Percentiles rank a stretch among this genome's conserved stretches.
Conservation (phyloP, 305 asterid genomes). For the Fraxinus dipetala region DNA sequence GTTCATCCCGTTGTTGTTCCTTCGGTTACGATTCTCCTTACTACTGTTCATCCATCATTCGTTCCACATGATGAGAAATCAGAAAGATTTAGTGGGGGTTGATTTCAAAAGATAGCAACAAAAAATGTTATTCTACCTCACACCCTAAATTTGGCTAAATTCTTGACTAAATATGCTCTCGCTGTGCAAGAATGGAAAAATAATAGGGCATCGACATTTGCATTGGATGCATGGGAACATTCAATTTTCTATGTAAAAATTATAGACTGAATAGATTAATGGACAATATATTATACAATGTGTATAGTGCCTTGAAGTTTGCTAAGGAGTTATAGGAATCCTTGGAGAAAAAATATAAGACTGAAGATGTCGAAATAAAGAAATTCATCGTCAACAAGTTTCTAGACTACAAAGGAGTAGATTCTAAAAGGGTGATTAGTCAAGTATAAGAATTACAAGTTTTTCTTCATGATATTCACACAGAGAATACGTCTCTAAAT, state of each 20-base stretch:
- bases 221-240: not conserved
- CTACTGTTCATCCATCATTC: not conserved
- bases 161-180: not conserved
- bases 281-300: not conserved
- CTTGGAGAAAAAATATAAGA: not conserved
- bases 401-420: too few relatives aligned
- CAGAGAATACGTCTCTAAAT: not conserved
- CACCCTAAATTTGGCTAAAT: not conserved
- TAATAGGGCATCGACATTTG: not conserved
- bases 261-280: not conserved
- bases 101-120: not conserved
- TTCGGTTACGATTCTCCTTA: not conserved
- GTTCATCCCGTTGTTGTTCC: too few relatives aligned
- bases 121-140: not conserved
- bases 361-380: not conserved
- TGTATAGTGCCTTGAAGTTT: not conserved
- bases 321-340: not conserved
- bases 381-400: not conserved
- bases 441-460: not conserved
- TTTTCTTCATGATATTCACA: not conserved
- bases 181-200: not conserved
- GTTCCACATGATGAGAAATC: not conserved
- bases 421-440: not conserved
- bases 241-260: too few relatives aligned
- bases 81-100: not conserved